A percentile compares a stretch with the other conserved stretches of the same genome.
Conservation (phyloP, 331 rosid genomes). For the Ulmus americana region DNA sequence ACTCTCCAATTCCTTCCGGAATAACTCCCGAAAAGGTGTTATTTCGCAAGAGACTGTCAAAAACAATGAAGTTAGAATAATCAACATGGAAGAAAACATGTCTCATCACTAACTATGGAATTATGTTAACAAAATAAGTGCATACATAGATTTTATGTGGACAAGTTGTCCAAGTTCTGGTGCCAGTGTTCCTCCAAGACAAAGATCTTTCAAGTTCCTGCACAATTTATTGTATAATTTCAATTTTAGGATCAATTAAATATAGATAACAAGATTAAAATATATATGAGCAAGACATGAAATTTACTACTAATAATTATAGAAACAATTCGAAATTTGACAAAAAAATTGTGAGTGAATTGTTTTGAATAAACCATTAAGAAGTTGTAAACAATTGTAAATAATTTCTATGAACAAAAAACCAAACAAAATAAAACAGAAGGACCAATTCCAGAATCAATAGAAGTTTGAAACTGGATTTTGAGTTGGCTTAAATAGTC, state of each 20-base stretch:
- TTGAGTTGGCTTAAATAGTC: no score
- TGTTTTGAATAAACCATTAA: no score
- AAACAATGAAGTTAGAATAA: slow-evolving; percentile 4
- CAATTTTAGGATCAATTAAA: slow-evolving; percentile 21
- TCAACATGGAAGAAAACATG: no score
- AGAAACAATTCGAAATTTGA: background rate
- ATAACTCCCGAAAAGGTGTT: slow-evolving; percentile 63
- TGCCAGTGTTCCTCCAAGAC: slow-evolving; percentile 66
- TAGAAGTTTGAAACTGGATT: no score
- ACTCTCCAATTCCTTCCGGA: slow-evolving; percentile 48
- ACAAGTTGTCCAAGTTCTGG: slow-evolving; percentile 55
- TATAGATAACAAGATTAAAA: background rate
- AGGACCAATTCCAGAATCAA: no score
- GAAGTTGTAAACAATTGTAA: no score
- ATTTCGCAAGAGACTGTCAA: slow-evolving; percentile 70
- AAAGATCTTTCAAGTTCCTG: slow-evolving; percentile 77
- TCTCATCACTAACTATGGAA: background rate
- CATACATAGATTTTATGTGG: slow-evolving; percentile 76
- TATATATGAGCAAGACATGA: background rate
- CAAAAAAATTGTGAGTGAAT: no score
- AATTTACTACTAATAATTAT: slow-evolving; percentile 1
- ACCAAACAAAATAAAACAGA: no score
- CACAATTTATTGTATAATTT: slow-evolving; percentile 18
- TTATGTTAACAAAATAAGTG: slow-evolving; percentile 3
- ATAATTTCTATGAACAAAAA: no score